These are phyloP conservation scores for Fusarium dlaminii DNA, from an alignment of 2,329 filamentous ascomycete genomes.

Conservation along the genomic window DNA sequence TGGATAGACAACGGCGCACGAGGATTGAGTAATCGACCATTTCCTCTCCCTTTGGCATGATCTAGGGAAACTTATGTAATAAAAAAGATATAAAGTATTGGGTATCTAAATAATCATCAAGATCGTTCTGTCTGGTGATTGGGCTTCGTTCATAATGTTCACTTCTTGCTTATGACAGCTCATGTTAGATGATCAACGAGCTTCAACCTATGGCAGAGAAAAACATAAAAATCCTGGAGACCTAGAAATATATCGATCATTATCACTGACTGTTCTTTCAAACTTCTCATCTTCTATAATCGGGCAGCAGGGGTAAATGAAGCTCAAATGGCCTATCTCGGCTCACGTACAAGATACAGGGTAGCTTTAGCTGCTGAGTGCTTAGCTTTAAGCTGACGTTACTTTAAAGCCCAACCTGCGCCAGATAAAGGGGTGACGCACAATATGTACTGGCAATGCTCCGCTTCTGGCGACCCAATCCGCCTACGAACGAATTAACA, in stretches of 20 bases:
- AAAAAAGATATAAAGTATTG: not conserved
- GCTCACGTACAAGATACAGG: not conserved
- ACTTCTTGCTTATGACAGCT: not conserved
- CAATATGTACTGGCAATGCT: not conserved
- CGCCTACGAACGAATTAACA: not conserved
- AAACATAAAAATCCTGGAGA: not conserved
- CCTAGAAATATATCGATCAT: not conserved
- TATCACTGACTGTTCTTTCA: not conserved
- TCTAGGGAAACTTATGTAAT: not conserved
- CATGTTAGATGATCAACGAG: no score
- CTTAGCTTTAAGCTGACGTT: constrained; percentile 1
- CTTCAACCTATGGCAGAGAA: not conserved
- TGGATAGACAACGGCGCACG: not conserved
- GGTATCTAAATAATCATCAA: not conserved
- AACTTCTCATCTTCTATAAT: not conserved
- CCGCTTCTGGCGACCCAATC: not conserved
- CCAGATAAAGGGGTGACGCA: constrained; percentile 6
- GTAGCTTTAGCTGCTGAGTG: not conserved
- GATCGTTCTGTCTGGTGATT: not conserved
- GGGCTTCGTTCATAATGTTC: not conserved
- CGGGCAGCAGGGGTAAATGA: not conserved
- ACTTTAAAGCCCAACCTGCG: constrained; percentile 11
- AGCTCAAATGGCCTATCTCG: not conserved
- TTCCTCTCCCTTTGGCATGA: not conserved
- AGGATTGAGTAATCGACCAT: not conserved